phyloP scores from a whole-genome alignment of 2,329 filamentous ascomycete species.

The Colletotrichum navitas region DNA sequence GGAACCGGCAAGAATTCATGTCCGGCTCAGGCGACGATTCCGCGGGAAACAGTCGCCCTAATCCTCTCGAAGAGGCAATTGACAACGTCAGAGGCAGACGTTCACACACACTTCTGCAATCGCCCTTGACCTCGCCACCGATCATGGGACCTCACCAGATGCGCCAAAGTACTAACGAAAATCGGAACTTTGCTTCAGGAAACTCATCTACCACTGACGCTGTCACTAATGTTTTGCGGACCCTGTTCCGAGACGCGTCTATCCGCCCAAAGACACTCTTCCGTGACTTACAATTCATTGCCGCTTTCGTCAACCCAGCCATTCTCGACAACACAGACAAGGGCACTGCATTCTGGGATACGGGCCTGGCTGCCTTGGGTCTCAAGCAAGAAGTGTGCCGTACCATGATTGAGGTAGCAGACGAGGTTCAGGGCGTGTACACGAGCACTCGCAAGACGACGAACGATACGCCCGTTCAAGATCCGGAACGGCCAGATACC shows the following conservation, averaged over 20 bases:
- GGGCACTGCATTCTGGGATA: slow-evolving; percentile 89
- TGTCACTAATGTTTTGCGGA: slow-evolving; percentile 75
- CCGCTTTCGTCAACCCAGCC: slow-evolving; percentile 72
- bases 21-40: slow-evolving; percentile 52
- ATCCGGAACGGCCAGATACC: slow-evolving; percentile 41
- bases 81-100: slow-evolving; percentile 78
- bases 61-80: slow-evolving; percentile 74
- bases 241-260: slow-evolving; percentile 74
- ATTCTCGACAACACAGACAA: slow-evolving; percentile 72
- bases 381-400: slow-evolving; percentile 90
- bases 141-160: slow-evolving; percentile 49
- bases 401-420: slow-evolving; percentile 76
- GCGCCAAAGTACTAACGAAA: slow-evolving; percentile 61
- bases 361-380: slow-evolving; percentile 86
- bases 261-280: slow-evolving; percentile 85
- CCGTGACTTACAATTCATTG: slow-evolving; percentile 82
- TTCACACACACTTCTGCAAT: slow-evolving; percentile 64
- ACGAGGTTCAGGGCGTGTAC: slow-evolving; percentile 70
- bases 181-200: slow-evolving; percentile 62
- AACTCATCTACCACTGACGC: slow-evolving; percentile 70
- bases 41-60: slow-evolving; percentile 52
- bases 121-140: slow-evolving; percentile 50
- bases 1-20: slow-evolving; percentile 53
- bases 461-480: slow-evolving; percentile 48
- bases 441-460: slow-evolving; percentile 70